Conservation (phyloP, 352 stramenopile species). For the Pythium volutum region DNA sequence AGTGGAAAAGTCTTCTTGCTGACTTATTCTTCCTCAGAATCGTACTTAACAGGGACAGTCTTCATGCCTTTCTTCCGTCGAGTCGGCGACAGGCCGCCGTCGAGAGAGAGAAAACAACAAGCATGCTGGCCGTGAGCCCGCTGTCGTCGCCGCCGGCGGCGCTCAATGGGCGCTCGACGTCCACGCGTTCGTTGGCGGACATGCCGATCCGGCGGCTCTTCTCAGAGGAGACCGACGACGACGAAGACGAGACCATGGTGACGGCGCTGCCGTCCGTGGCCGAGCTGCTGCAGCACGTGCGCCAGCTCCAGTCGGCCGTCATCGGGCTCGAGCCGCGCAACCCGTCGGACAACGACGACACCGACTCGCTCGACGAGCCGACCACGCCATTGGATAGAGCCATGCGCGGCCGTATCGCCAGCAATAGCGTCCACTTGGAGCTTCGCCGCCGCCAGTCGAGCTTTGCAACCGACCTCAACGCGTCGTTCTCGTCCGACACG, state of each 20-base stretch:
- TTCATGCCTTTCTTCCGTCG: too few relatives aligned
- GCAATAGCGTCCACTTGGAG: conserved; percentile 8
- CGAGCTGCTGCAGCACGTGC: conserved; percentile 54
- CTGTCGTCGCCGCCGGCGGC: conserved; percentile 13
- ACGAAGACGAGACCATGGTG: conserved; percentile 19
- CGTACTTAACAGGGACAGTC: too few relatives aligned
- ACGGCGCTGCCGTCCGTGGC: conserved; percentile 40
- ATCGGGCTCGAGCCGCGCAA: conserved; percentile 16
- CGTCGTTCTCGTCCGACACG: conserved; percentile 38
- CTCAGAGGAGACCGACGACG: conserved; percentile 18
- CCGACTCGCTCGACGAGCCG: conserved; percentile 22
- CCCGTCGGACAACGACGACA: conserved; percentile 11
- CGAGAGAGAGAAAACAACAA: neutral
- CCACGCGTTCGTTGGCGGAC: conserved; percentile 19
- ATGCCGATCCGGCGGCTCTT: conserved; percentile 31
- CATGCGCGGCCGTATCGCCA: conserved; percentile 18
- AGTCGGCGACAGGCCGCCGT: neutral
- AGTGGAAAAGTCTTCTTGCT: too few relatives aligned
- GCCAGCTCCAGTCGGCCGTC: conserved; percentile 41
- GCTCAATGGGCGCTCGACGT: neutral
- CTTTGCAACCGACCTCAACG: conserved; percentile 22
- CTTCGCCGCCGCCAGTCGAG: conserved; percentile 20
- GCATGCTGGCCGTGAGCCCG: conserved; percentile 21
- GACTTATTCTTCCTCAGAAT: too few relatives aligned
- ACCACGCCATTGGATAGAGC: neutral